Percentiles rank a stretch among this genome's conserved stretches.
phyloP scores from a whole-genome alignment of 2,329 filamentous ascomycete species.

The Aspergillus tanneri region DNA sequence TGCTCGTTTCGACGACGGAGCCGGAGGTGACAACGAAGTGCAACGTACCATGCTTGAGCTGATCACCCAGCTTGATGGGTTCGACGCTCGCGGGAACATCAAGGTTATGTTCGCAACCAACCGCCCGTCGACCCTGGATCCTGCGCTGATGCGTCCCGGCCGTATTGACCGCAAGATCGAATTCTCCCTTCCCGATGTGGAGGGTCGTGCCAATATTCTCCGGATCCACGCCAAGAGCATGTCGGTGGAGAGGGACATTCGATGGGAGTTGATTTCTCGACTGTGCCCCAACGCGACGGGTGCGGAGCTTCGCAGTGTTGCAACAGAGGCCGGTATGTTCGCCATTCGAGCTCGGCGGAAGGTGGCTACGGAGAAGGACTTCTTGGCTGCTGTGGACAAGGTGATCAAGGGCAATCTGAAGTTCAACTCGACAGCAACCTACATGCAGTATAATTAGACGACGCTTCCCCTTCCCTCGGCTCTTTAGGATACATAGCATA shows the following conservation, averaged over 20 bases:
- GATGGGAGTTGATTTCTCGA: slow-evolving; percentile 97
- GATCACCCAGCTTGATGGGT: slow-evolving; percentile 94
- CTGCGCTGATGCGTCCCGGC: slow-evolving; percentile 93
- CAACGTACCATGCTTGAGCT: slow-evolving; percentile 97
- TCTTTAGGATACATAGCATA: slow-evolving; percentile 27
- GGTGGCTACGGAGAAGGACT: slow-evolving; percentile 98
- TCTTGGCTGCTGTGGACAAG: slow-evolving; percentile 96
- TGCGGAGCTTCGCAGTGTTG: slow-evolving; percentile 92
- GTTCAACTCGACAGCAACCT: slow-evolving; percentile 97
- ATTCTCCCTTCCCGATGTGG: slow-evolving; percentile 94
- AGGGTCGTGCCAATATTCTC: slow-evolving; percentile 94
- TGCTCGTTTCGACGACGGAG: slow-evolving; percentile 93
- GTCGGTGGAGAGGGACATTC: slow-evolving; percentile 97
- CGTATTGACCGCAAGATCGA: slow-evolving; percentile 99
- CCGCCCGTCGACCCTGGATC: slow-evolving; percentile 89
- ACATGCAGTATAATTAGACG: slow-evolving; percentile 96
- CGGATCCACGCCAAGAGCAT: slow-evolving; percentile 99
- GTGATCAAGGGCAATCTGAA: slow-evolving; percentile 99
- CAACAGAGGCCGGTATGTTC: slow-evolving; percentile 98
- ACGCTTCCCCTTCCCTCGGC: slow-evolving; percentile 16
- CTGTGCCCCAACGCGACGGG: slow-evolving; percentile 96
- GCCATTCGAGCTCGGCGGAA: slow-evolving; percentile 92
- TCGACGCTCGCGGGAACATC: slow-evolving; percentile 95
- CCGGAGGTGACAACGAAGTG: slow-evolving; percentile 95
- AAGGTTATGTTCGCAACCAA: slow-evolving; percentile 99